These are phyloP conservation scores for Aphanomyces cochlioides DNA, from an alignment of 352 stramenopile species.

Conservation along the genomic window DNA sequence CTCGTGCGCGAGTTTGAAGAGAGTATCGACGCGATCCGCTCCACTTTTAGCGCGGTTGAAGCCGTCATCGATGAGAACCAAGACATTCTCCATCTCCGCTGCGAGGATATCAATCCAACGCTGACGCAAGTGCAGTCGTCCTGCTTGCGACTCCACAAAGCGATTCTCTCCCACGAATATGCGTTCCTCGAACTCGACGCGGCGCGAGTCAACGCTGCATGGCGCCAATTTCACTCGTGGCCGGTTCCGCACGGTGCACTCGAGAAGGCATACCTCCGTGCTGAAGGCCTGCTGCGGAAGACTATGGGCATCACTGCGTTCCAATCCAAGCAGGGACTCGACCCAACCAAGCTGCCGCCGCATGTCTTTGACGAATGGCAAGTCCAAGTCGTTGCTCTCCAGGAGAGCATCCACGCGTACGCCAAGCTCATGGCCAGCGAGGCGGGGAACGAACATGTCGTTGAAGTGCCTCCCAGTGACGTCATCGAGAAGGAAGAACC, in stretches of 20 bases:
- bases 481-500: neutral
- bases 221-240: slow-evolving; percentile 36
- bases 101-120: slow-evolving; percentile 35
- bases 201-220: slow-evolving; percentile 43
- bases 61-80: slow-evolving; percentile 40
- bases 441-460: neutral
- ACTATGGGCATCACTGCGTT: slow-evolving; percentile 55
- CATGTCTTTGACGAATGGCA: slow-evolving; percentile 61
- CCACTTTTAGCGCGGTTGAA: slow-evolving; percentile 38
- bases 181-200: slow-evolving; percentile 62
- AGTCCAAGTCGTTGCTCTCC: slow-evolving; percentile 33
- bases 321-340: slow-evolving; percentile 28
- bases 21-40: slow-evolving; percentile 32
- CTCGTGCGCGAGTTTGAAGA: slow-evolving; percentile 12
- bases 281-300: slow-evolving; percentile 39
- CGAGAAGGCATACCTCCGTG: slow-evolving; percentile 35
- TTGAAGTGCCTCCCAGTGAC: neutral
- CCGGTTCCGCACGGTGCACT: slow-evolving; percentile 43
- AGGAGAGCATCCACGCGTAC: slow-evolving; percentile 38
- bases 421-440: slow-evolving; percentile 32
- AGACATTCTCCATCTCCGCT: slow-evolving; percentile 37
- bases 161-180: slow-evolving; percentile 53
- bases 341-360: slow-evolving; percentile 32
- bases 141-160: slow-evolving; percentile 43
- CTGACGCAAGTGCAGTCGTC: slow-evolving; percentile 42